Conservation (phyloP, 1,139 yeast species). For the Scheffersomyces segobiensis region DNA sequence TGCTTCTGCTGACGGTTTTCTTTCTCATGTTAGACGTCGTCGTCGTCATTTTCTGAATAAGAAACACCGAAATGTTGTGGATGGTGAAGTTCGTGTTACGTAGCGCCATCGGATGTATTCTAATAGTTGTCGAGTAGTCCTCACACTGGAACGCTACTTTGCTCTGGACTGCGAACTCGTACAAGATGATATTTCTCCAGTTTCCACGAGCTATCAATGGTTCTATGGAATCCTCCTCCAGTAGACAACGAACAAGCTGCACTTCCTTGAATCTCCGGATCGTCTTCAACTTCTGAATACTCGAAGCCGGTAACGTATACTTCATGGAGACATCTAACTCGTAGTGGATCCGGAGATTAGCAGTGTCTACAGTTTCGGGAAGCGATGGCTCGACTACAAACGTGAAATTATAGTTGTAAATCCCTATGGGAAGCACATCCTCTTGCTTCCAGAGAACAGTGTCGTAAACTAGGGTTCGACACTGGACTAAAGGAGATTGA, state of each 20-base stretch:
- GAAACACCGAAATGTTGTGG: slow-evolving; percentile 8
- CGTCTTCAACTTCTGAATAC: background rate
- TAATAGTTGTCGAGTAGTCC: background rate
- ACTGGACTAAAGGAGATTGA: background rate
- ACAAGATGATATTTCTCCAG: slow-evolving; percentile 19
- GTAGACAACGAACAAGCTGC: background rate
- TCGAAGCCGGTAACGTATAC: slow-evolving; percentile 1
- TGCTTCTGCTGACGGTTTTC: background rate
- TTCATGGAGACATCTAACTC: slow-evolving; percentile 7
- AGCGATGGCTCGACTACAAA: slow-evolving; percentile 13
- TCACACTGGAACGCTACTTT: slow-evolving; percentile 15
- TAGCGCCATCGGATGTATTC: background rate
- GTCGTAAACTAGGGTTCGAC: slow-evolving; percentile 9
- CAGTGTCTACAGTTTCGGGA: slow-evolving; percentile 12
- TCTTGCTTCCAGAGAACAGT: slow-evolving; percentile 10
- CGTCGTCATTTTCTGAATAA: slow-evolving; percentile 9
- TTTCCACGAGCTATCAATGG: slow-evolving; percentile 16
- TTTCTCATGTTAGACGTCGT: background rate
- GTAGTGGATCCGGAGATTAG: slow-evolving; percentile 10
- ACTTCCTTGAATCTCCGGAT: background rate
- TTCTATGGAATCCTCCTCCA: background rate
- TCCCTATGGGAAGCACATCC: slow-evolving; percentile 8
- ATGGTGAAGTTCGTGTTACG: slow-evolving; percentile 7
- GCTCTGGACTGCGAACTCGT: slow-evolving; percentile 15
- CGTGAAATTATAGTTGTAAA: slow-evolving; percentile 16